Base-by-base conservation (phyloP, 1,284 basidiomycete genomes). In the Leccinum proliferum region DNA sequence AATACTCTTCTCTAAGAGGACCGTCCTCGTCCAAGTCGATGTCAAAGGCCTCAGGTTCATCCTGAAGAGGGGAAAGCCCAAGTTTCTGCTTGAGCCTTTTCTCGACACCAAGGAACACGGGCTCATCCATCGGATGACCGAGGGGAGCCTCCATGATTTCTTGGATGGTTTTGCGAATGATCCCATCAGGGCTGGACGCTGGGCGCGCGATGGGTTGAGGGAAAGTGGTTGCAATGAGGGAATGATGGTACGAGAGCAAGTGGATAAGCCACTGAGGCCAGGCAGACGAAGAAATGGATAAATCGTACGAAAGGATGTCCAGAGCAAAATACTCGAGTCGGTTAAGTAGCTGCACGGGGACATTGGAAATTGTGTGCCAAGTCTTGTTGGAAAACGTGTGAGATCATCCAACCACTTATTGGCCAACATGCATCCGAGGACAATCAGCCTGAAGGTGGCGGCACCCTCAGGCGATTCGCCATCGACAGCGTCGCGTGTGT, bases 301-400 rank as follows among this genome's bases (percentile, higher is more conserved):
- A 76, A 69, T 92, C 85, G 67, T 90, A 84, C 8, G 75, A 72
- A 68, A 92, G 86, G 43, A 89, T 81, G 64, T 88, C 87, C 67
- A 92, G 73, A 4, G 88, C 83, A 34, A 89, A 77, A 2, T 83
- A 81, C 73, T 92, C 90, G 39, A 92, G 77, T 64, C 77, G 82
- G 73, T 92, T 92, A 65, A 92, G 73, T 2, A 80, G 79, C 62
- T 82, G 82, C 59, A 90, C 80, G 5, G 89, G 87, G 62, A 92
- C 80, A 63, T 83, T 85, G 55, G 90, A 90, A 64, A 92, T 89
- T 15, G 85, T 84, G 68, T 92, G 87, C 90, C 93, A 95, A 63
- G 93, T 94, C 79, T 93, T 93, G 78, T 93, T 94, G 59, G 92
- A 91, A 76, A 94, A 95, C 0, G 93, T 94, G 71, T 94, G 92